Evolutionary conservation across 768 basidiomycete species (phyloP).

Genomic region (Collybiopsis luxurians): DNA sequence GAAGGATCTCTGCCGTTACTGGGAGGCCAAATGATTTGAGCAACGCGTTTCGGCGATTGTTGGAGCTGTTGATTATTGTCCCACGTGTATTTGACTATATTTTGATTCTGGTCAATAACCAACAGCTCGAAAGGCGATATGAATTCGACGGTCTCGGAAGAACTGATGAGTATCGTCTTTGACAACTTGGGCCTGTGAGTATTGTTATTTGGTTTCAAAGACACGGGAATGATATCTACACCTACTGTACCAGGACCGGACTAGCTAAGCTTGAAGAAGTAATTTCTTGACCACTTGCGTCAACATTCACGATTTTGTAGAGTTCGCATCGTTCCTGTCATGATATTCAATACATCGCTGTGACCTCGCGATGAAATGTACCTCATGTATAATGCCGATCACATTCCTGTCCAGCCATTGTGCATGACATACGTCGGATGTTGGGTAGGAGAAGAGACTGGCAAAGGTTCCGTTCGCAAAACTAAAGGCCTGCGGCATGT

Average conservation of each 20-base stretch:
- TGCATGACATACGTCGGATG: constrained; percentile 26
- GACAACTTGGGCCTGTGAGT: not conserved
- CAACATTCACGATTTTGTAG: constrained; percentile 29
- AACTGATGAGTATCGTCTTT: not conserved
- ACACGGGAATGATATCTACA: not conserved
- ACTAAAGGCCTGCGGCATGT: constrained; percentile 34
- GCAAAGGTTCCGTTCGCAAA: constrained; percentile 26
- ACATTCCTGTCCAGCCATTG: constrained; percentile 37
- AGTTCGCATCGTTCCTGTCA: constrained; percentile 38
- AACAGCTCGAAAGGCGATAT: constrained; percentile 1
- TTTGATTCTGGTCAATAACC: not conserved
- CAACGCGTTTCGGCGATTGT: not conserved
- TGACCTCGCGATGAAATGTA: constrained; percentile 13
- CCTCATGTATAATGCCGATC: constrained; percentile 40
- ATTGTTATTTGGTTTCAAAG: not conserved
- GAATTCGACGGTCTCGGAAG: not conserved
- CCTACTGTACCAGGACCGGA: not conserved
- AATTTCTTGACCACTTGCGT: constrained; percentile 32
- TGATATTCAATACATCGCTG: not conserved
- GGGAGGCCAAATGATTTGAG: not conserved
- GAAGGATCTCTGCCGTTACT: not conserved
- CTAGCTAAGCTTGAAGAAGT: not conserved
- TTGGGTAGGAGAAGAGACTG: constrained; percentile 24
- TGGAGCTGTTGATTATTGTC: not conserved
- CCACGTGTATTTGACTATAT: not conserved